Base-by-base conservation (phyloP, 2,329 filamentous ascomycete species). In the Triangularia verruculosa region DNA sequence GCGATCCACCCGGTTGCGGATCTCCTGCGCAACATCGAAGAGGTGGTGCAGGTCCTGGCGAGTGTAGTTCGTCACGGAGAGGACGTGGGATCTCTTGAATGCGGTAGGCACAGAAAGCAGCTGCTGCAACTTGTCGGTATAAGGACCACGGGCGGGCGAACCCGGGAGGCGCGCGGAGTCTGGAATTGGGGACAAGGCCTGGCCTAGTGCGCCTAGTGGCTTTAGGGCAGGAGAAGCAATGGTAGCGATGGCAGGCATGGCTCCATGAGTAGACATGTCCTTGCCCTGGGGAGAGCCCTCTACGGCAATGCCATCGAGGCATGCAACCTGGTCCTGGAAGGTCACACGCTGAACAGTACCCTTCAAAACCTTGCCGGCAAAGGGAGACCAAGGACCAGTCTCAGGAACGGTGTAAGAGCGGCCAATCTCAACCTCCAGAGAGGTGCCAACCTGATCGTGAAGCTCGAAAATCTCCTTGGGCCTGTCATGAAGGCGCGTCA, bases 1-100 rank as follows among this genome's bases (percentile, higher is more conserved):
- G 57, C 93, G 89, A 79, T 98, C 92, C 28, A 97, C 95, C 61
- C 93, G 93, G 17, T 97, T 86, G 28, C 94, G 91, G 93, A 99
- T 98, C 80, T 99, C 95, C 76, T 97, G 92, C 1, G 95, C 95
- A 57, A 99, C 91, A 7, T 94, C 96, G 83, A 99, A 98, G 57
- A 99, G 86, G 66, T 96, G 80, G 77, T 98, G 95, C 57, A 99
- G 84, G 72, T 99, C 94, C 17, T 90, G 84, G 55, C 93, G 89
- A 57, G 83, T 89, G 81, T 97, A 97, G 74, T 97, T 90, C 74
- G 90, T 91, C 69, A 99, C 95, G 0, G 94, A 97, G 56, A 97
- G 82, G 55, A 99, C 90, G 73, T 97, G 91, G 68, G 92, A 87
- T 71, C 91, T 88, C 79, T 93, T 96, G 84, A 98, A 97, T 15